Conservation (phyloP, 352 stramenopile species). For the Pythium scleroteichum region DNA sequence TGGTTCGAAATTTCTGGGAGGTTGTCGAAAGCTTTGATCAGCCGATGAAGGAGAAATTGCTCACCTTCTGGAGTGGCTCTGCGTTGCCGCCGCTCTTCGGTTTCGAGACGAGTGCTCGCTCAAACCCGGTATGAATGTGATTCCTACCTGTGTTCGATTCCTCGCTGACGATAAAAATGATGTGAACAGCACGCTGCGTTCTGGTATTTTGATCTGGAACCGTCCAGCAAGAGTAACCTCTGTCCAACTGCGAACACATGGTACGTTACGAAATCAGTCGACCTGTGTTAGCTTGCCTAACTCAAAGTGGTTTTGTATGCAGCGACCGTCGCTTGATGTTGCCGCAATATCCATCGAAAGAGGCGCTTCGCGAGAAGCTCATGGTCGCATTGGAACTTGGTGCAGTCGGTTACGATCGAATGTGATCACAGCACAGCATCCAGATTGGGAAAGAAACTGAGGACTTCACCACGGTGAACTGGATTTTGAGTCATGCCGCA, state of each 20-base stretch:
- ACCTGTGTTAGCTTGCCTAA: neutral
- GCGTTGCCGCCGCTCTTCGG: slow-evolving; percentile 69
- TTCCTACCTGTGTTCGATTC: neutral
- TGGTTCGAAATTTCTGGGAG: slow-evolving; percentile 64
- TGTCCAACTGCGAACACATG: slow-evolving; percentile 79
- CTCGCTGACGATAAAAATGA: neutral
- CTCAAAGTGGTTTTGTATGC: neutral
- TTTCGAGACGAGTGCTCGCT: slow-evolving; percentile 57
- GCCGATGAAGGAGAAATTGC: slow-evolving; percentile 44
- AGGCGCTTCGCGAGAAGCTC: slow-evolving; percentile 62
- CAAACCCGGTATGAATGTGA: slow-evolving; percentile 46
- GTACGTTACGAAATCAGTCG: slow-evolving; percentile 34
- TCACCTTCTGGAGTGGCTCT: slow-evolving; percentile 82
- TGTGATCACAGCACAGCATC: slow-evolving; percentile 37
- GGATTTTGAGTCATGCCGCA: no score
- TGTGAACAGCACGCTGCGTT: slow-evolving; percentile 48
- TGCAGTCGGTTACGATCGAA: slow-evolving; percentile 72
- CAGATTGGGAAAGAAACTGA: neutral
- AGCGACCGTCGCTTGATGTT: slow-evolving; percentile 77
- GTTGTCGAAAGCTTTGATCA: slow-evolving; percentile 67
- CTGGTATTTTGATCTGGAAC: slow-evolving; percentile 76
- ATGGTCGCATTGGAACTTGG: slow-evolving; percentile 59
- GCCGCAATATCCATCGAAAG: slow-evolving; percentile 54
- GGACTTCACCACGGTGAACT: no score
- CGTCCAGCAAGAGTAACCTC: slow-evolving; percentile 39